Percentiles rank a stretch among this genome's conserved stretches.
These are phyloP conservation scores for Typha latifolia DNA, from an alignment of 176 grass and related monocot species.

Conservation along the genomic window DNA sequence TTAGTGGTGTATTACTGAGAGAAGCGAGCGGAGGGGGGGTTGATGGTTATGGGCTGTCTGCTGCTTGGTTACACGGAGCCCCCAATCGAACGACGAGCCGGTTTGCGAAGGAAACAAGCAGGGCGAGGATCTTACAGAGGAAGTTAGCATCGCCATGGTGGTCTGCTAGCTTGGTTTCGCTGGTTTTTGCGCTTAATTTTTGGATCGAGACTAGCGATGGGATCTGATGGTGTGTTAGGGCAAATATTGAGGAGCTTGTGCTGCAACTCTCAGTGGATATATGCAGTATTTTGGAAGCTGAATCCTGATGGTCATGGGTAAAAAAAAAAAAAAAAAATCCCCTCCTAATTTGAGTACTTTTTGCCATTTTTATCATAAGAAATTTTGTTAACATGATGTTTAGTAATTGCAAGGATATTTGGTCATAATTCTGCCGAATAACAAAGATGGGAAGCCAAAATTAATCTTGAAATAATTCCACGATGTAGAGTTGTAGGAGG, in stretches of 20 bases:
- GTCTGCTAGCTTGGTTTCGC: constrained; percentile 3
- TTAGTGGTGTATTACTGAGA: background rate
- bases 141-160: constrained; percentile 30
- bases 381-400: background rate
- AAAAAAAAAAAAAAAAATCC: constrained; percentile 28
- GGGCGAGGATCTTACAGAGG: constrained; percentile 61
- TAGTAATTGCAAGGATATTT: too few species aligned
- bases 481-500: too few species aligned
- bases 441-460: too few species aligned
- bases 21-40: constrained; percentile 6
- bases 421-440: too few species aligned
- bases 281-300: constrained; percentile 60
- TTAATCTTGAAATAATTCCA: too few species aligned
- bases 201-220: background rate
- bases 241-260: constrained; percentile 43
- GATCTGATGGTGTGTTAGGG: constrained; percentile 11
- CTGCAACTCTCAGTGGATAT: constrained; percentile 49
- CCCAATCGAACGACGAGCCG: constrained; percentile 56
- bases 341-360: background rate
- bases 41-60: constrained; percentile 46
- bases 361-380: constrained; percentile 5
- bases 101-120: constrained; percentile 57
- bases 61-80: constrained; percentile 39
- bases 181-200: constrained; percentile 17
- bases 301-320: constrained; percentile 22